Base-by-base conservation (phyloP, 805 yeast species). In the Brettanomyces nanus region DNA sequence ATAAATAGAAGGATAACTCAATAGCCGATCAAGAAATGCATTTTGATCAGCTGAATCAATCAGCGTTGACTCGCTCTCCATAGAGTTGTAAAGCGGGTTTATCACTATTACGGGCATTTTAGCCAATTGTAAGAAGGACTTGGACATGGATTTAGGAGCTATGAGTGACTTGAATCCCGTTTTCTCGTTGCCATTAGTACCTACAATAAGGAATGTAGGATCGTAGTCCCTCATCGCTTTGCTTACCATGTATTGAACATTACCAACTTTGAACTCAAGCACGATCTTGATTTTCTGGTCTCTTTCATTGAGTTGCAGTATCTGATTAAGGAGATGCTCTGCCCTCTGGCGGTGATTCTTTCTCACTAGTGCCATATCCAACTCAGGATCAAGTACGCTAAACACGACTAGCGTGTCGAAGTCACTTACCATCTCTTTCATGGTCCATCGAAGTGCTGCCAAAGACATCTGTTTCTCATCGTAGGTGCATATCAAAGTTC, bases 321-420 rank as follows among this genome's bases (percentile, higher is more conserved):
- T 53, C 19, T 47, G 48, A 7, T 15, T 53, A 50, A 33, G 67
- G 45, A 15, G 62, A 45, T 19, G 50, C 46, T 28, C 54, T 51
- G 14, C 69, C 69, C 21, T 62, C 63, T 14, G 47, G 47, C 19
- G 61, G 21, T 18, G 49, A 42, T 67, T 66, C 9, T 46, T 44
- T 15, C 28, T 36, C n/a, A 35, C 39, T 41, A 48, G 28, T 10
- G 40, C 43, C 17, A 49, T 44, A 27, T 54, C 58, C n/a, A n/a
- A n/a, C 19, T 59, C 58, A 4, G 68, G 62, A 4, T 17, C 23
- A 5, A 70, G 47, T 4, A 66, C 75, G 22, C 69, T 53, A 15
- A 70, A 45, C 28, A 71, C 63, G 2, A 71, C 66, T 5, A 71
- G 46, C 17, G 67, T 70, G 43, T 70, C 75, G 17, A 69, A 68